Evolutionary conservation across 2,329 filamentous ascomycete genomes (phyloP).

Genomic region (Juglanconis oblonga): DNA sequence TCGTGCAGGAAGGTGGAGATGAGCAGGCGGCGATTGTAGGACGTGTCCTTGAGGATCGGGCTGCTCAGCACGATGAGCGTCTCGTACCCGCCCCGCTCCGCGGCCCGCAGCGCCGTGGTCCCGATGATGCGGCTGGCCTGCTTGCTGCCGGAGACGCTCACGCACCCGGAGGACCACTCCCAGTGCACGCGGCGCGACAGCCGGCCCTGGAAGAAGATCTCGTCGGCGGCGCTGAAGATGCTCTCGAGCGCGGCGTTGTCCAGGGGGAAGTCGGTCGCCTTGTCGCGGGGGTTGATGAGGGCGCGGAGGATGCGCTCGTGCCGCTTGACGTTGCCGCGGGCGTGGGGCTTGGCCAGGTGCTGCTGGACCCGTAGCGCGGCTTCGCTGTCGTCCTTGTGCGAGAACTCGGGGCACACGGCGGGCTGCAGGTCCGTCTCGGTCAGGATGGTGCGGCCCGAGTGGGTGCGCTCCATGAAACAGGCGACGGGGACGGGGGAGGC

Average conservation of each 20-base stretch:
- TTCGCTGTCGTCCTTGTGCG: conserved; percentile 41
- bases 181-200: conserved; percentile 57
- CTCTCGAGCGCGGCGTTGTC: conserved; percentile 55
- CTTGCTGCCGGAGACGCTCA: conserved; percentile 20
- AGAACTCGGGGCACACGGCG: conserved; percentile 30
- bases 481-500: conserved; percentile 12
- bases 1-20: conserved; percentile 66
- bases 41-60: conserved; percentile 52
- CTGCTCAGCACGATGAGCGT: conserved; percentile 61
- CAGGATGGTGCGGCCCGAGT: conserved; percentile 47
- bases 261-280: conserved; percentile 44
- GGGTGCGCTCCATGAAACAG: conserved; percentile 44
- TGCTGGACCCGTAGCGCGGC: conserved; percentile 48
- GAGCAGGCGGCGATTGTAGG: conserved; percentile 58
- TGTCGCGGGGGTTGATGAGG: conserved; percentile 50
- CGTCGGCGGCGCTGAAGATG: conserved; percentile 60
- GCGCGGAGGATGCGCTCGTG: conserved; percentile 56
- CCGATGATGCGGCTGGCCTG: conserved; percentile 58
- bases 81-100: conserved; percentile 50
- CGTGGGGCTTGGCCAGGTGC: conserved; percentile 40
- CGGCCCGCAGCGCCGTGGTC: conserved; percentile 57
- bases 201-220: conserved; percentile 58
- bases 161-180: conserved; percentile 55
- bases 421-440: conserved; percentile 33
- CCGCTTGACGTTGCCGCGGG: conserved; percentile 43